Percentiles rank a stretch among this genome's conserved stretches.
Conservation (phyloP, 192 early-diverging fungal genomes). For the Coemansia sp. region DNA sequence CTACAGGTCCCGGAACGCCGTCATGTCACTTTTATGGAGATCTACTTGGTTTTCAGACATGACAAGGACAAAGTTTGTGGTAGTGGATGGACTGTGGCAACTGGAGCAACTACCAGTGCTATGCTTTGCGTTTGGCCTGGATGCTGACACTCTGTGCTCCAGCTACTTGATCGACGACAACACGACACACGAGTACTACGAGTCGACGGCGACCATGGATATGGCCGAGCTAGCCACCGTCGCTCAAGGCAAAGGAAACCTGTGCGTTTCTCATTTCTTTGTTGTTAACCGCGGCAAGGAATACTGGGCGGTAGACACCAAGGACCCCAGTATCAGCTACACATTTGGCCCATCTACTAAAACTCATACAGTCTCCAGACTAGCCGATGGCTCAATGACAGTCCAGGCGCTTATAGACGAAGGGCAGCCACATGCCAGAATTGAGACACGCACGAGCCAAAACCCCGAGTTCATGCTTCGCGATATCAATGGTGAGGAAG, state of each 20-base stretch:
- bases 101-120: constrained; percentile 7
- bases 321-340: not conserved
- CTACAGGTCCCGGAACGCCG: constrained; percentile 10
- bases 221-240: not conserved
- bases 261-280: constrained; percentile 1
- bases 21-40: not conserved
- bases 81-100: not conserved
- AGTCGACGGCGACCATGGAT: not conserved
- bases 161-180: constrained; percentile 9
- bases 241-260: not conserved
- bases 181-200: not conserved
- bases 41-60: not conserved
- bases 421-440: not conserved
- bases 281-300: not conserved
- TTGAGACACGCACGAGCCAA: not conserved
- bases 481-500: not conserved
- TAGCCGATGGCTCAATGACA: constrained; percentile 1
- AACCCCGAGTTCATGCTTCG: not conserved
- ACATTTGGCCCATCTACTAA: not conserved
- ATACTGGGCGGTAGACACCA: constrained; percentile 5
- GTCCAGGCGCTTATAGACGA: constrained; percentile 1
- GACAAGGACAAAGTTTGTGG: not conserved
- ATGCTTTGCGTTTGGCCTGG: not conserved
- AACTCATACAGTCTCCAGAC: not conserved
- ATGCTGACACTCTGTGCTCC: not conserved